Evolutionary conservation across 2,329 filamentous ascomycete species (phyloP).

Genomic region (Trichoderma citrinoviride): DNA sequence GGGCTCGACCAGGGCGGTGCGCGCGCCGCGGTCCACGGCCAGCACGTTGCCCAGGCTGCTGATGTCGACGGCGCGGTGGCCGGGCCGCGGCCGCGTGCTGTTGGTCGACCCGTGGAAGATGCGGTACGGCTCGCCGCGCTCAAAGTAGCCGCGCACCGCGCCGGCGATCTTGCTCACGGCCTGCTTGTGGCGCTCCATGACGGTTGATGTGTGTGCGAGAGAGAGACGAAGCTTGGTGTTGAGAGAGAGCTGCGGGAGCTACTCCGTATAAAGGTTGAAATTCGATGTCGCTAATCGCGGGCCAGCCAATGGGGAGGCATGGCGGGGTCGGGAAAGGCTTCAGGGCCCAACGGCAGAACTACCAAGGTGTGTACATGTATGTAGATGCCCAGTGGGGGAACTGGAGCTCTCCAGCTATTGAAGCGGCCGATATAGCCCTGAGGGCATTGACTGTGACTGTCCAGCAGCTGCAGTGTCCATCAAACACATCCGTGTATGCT

Average conservation of each 20-base stretch:
- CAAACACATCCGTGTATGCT: no score
- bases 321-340: not conserved
- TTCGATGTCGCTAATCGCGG: not conserved
- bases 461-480: no score
- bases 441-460: no score
- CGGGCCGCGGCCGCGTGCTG: constrained; percentile 56
- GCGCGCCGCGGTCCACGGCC: constrained; percentile 52
- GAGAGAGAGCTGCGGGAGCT: no score
- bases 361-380: no score
- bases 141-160: constrained; percentile 49
- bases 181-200: constrained; percentile 52
- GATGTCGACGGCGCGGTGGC: constrained; percentile 56
- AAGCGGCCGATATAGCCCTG: no score
- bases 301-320: not conserved
- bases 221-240: not conserved
- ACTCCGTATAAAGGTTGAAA: not conserved
- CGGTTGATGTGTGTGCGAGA: constrained; percentile 17
- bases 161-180: constrained; percentile 48
- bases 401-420: no score
- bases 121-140: constrained; percentile 58
- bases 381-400: no score
- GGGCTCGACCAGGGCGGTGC: constrained; percentile 67
- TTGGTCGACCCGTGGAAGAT: constrained; percentile 78
- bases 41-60: constrained; percentile 62
- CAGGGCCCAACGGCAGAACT: not conserved